Base-by-base conservation (phyloP, 1,139 yeast genomes). In the Dujonia santamariae region DNA sequence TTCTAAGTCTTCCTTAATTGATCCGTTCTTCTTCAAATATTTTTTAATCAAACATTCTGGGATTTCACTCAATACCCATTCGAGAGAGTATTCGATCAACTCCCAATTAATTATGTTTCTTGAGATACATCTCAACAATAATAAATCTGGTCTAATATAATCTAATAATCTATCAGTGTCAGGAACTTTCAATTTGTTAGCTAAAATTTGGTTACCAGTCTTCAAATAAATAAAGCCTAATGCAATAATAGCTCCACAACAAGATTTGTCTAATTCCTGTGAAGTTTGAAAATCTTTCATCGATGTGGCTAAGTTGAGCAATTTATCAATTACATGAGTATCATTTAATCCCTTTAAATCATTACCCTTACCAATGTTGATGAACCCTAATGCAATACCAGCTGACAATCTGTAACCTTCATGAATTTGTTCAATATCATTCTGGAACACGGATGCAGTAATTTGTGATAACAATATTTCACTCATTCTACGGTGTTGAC, bases 351-450 rank as follows among this genome's bases (percentile, higher is more conserved):
- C 83, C 31, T 73, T 64, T 34, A 81, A 60, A 39, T 75, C 78
- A 38, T 73, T 70, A 1, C 95, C 96, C 43, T 78, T 76, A 1
- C 95, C 96, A 24, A 88, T 59, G 50, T 90, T 88, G n/a, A 90
- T 81, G 42, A 80, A 75, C 0, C 99, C 99, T 18, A 90, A 59
- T 0, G 96, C 78, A 30, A 92, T 73, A 0, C 98, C 98, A 0
- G 96, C 92, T 1, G 96, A 85, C 23, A 90, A 62, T 40, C 95
- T 68, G 49, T 92, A 90, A 1, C 95, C 87, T 56, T 92, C 97
- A 53, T 80, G 70, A n/a, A 73, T 70, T 37, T 72, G 64, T 26
- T 66, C 72, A 19, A 63, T 55, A 32, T 80, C 90, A 44, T 79
- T 78, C 28, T 78, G 73, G n/a, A 59, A 55, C 3, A 80, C 72